Conservation (phyloP, 75 land plant genomes). For the Pinus tabuliformis region DNA sequence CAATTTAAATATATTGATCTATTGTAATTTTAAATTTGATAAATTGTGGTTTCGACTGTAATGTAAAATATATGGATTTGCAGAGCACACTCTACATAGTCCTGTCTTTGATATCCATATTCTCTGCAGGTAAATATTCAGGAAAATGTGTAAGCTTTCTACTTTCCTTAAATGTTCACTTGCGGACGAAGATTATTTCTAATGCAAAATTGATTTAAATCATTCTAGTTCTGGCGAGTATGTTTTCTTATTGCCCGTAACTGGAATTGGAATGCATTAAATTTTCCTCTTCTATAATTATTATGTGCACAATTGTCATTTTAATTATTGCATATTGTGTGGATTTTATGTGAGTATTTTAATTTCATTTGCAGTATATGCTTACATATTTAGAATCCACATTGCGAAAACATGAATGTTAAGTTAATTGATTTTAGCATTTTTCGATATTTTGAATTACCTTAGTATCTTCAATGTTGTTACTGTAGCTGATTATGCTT, state of each 20-base stretch:
- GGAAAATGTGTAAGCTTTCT: not conserved
- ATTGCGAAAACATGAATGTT: too few species aligned
- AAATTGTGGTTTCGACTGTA: too few species aligned
- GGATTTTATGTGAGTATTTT: not conserved
- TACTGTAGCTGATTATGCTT: too few species aligned
- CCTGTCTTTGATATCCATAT: not conserved
- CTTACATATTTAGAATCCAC: too few species aligned
- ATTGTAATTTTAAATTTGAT: not conserved
- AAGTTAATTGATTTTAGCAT: too few species aligned
- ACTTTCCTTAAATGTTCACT: too few species aligned
- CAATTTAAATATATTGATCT: slow-evolving; percentile 18
- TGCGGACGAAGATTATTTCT: not conserved
- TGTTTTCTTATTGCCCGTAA: not conserved
- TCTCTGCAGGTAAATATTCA: not conserved
- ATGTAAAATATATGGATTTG: not conserved
- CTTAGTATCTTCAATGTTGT: too few species aligned
- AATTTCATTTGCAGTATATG: not conserved
- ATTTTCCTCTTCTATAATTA: not conserved
- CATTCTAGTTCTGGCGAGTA: not conserved
- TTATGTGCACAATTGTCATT: not conserved
- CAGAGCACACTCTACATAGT: not conserved
- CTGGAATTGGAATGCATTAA: not conserved
- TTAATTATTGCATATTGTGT: not conserved
- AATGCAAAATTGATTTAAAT: not conserved
- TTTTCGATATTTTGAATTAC: too few species aligned